Conservation (phyloP, 106 monocot genomes). For the Dioscorea dumetorum region DNA sequence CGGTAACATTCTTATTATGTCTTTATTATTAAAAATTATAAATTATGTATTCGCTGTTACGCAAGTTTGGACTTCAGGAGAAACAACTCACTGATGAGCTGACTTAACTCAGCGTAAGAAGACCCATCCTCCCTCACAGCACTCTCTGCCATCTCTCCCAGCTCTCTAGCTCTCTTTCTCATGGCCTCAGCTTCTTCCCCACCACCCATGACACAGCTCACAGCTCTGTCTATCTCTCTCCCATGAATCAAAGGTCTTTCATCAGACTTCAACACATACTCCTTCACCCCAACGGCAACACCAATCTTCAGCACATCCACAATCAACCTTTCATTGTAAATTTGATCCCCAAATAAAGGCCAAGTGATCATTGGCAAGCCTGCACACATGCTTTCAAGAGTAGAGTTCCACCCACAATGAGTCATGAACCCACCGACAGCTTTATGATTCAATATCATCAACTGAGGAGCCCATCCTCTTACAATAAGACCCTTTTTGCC, state of each 20-base stretch:
- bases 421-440: conserved; percentile 6
- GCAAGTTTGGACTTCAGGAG: too few relatives aligned
- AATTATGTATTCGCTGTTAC: too few relatives aligned
- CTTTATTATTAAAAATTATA: too few relatives aligned
- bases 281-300: neutral
- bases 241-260: too few relatives aligned
- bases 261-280: too few relatives aligned
- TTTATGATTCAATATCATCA: neutral
- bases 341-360: neutral
- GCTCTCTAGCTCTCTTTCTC: neutral
- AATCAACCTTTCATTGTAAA: neutral
- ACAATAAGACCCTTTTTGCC: neutral
- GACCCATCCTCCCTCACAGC: too few relatives aligned
- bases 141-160: too few relatives aligned
- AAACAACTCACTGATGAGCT: too few relatives aligned
- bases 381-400: neutral
- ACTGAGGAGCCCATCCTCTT: conserved; percentile 3
- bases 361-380: neutral
- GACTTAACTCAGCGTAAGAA: too few relatives aligned
- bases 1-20: too few relatives aligned
- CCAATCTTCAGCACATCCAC: neutral
- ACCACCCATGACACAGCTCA: neutral
- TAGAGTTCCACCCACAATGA: conserved; percentile 23
- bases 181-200: neutral
- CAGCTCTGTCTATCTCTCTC: too few relatives aligned